A percentile compares a stretch with the other conserved stretches of the same genome.
Conservation (phyloP, 129 eudicot species). For the Flaveria robusta region DNA sequence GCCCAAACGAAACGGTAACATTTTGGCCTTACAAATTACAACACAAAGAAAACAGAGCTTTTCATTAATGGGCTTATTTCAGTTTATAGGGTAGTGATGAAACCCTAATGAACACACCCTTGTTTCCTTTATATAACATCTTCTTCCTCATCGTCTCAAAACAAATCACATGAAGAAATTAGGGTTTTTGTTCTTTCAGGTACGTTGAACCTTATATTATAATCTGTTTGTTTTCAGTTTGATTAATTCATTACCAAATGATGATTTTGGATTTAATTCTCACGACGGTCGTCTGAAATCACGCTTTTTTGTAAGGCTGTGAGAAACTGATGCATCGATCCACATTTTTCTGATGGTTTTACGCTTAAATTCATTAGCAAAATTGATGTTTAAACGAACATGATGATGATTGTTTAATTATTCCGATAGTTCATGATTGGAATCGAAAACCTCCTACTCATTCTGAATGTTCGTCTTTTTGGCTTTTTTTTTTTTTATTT, state of each 20-base stretch:
- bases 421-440: conserved; percentile 33
- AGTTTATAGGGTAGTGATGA: neutral
- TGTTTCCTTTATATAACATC: neutral
- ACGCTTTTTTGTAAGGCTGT: conserved; percentile 34
- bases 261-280: conserved; percentile 30
- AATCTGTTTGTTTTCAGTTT: neutral
- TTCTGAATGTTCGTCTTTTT: conserved; percentile 12
- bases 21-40: too few relatives aligned
- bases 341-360: conserved; percentile 30
- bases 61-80: neutral
- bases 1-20: too few relatives aligned
- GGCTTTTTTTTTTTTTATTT: too few relatives aligned
- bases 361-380: neutral
- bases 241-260: neutral
- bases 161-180: neutral
- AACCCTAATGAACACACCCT: conserved; percentile 6
- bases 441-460: conserved; percentile 33
- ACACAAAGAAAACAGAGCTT: too few relatives aligned
- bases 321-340: conserved; percentile 33
- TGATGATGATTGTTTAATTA: conserved; percentile 34
- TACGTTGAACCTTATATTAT: neutral
- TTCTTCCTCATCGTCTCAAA: neutral
- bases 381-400: neutral
- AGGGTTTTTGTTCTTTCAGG: neutral
- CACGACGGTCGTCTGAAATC: conserved; percentile 40